A percentile compares a stretch with the other conserved stretches of the same genome.
Evolutionary conservation across 768 basidiomycete genomes (phyloP).

Genomic region (Tulasnella calospora): DNA sequence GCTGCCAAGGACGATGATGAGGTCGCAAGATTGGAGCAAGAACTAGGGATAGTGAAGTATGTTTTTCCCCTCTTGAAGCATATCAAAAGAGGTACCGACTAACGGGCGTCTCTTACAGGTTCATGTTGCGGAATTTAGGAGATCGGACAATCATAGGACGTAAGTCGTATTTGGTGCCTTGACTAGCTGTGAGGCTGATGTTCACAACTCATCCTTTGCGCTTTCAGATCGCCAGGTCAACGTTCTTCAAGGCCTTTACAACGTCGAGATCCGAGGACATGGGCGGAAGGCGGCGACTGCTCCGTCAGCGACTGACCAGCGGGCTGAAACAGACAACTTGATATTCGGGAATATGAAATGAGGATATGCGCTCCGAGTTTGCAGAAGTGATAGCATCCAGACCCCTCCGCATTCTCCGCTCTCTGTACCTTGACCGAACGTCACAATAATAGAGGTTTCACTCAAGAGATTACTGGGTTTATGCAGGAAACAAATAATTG

Average conservation of each 20-base stretch:
- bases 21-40: background rate
- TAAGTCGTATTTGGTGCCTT: background rate
- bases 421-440: background rate
- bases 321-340: background rate
- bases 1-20: background rate
- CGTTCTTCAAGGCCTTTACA: background rate
- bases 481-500: no score
- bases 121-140: conserved; percentile 20
- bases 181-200: background rate
- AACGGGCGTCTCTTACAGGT: background rate
- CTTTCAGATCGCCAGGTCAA: background rate
- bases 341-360: background rate
- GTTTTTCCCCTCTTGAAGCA: no score
- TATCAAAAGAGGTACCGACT: background rate
- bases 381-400: no score
- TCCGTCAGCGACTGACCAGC: background rate
- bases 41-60: conserved; percentile 1
- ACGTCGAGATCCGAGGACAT: background rate
- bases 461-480: no score
- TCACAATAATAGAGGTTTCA: no score
- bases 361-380: background rate
- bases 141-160: conserved; percentile 22
- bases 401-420: no score
- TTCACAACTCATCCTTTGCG: background rate
- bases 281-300: background rate